A percentile compares a stretch with the other conserved stretches of the same genome.
These are phyloP conservation scores for Mariannaea elegans DNA, from an alignment of 2,329 filamentous ascomycete species.

Conservation along the genomic window DNA sequence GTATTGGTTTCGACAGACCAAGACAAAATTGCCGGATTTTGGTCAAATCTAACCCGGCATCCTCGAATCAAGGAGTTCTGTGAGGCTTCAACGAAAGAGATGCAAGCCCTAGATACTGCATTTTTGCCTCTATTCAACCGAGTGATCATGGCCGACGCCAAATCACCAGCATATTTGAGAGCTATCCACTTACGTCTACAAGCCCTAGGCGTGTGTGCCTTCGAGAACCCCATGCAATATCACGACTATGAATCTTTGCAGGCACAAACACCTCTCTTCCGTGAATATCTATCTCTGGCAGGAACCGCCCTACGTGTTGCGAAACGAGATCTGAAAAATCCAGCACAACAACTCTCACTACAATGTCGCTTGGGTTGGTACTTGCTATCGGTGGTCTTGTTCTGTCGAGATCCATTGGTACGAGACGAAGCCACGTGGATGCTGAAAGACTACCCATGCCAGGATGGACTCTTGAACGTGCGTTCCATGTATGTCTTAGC, in stretches of 20 bases:
- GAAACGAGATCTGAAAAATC: not conserved
- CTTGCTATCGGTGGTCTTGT: not conserved
- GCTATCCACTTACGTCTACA: constrained; percentile 47
- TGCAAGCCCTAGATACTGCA: constrained; percentile 38
- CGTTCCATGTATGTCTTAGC: not conserved
- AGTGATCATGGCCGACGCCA: constrained; percentile 37
- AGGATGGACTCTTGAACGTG: not conserved
- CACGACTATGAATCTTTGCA: constrained; percentile 31
- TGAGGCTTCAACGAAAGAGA: not conserved
- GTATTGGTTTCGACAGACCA: constrained; percentile 10
- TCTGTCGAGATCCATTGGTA: not conserved
- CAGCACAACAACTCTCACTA: not conserved
- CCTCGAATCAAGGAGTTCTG: constrained; percentile 25
- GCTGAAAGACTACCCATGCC: not conserved
- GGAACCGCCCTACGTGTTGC: constrained; percentile 30
- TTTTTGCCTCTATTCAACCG: constrained; percentile 46
- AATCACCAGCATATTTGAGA: constrained; percentile 40
- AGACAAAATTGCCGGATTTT: constrained; percentile 16
- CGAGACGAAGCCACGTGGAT: not conserved
- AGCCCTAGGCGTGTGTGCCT: constrained; percentile 38
- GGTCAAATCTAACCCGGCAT: constrained; percentile 12
- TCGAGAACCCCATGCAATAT: constrained; percentile 41
- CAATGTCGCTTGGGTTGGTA: not conserved
- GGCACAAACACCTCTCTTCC: constrained; percentile 40
- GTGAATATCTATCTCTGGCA: constrained; percentile 46